These are phyloP conservation scores for Boletus huronensis DNA, from an alignment of 768 basidiomycete species.

Conservation along the genomic window DNA sequence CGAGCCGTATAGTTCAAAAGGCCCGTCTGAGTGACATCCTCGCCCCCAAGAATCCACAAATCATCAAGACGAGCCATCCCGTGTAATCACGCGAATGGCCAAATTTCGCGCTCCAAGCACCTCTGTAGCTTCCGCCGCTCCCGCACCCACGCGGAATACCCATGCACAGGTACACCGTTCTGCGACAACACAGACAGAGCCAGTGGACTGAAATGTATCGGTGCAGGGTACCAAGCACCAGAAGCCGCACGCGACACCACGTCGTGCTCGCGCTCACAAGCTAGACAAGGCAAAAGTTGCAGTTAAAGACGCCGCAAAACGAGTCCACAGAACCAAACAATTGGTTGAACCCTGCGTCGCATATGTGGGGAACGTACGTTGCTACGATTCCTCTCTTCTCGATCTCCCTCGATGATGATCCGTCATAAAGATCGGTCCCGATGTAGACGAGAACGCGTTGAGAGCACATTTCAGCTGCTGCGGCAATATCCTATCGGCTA, in stretches of 20 bases:
- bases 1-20: slow-evolving; percentile 17
- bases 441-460: slow-evolving; percentile 23
- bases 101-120: slow-evolving; percentile 18
- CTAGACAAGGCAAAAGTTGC: slow-evolving; percentile 17
- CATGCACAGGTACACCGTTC: slow-evolving; percentile 8
- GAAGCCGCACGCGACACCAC: slow-evolving; percentile 4
- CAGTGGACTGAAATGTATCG: not conserved
- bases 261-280: slow-evolving; percentile 10
- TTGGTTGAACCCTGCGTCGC: slow-evolving; percentile 32
- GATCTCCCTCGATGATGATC: slow-evolving; percentile 2
- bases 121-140: slow-evolving; percentile 10
- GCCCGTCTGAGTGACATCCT: not conserved
- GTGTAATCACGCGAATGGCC: slow-evolving; percentile 8
- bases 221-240: slow-evolving; percentile 2
- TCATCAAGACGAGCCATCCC: not conserved
- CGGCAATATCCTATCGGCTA: slow-evolving; percentile 20
- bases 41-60: not conserved
- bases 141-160: not conserved
- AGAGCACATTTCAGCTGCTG: slow-evolving; percentile 21
- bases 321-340: slow-evolving; percentile 5
- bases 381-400: not conserved
- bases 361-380: slow-evolving; percentile 63
- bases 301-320: slow-evolving; percentile 18
- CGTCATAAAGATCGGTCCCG: slow-evolving; percentile 32
- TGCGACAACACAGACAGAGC: not conserved